Base-by-base conservation (phyloP, 345 rosid species). In the Citrus mangshanensis region DNA sequence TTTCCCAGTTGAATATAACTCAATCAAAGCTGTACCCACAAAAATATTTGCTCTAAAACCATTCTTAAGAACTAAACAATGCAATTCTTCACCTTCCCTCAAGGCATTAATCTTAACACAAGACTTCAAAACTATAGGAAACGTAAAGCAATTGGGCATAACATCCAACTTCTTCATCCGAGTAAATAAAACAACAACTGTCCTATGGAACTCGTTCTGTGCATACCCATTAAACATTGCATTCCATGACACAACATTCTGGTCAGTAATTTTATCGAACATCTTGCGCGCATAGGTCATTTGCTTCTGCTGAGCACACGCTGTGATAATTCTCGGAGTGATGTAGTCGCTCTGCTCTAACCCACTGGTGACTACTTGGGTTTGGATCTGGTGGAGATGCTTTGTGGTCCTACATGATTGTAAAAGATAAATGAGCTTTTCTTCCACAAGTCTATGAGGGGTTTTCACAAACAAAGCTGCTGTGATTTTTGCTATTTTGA, bases 61-160 rank as follows among this genome's bases (percentile, higher is more conserved):
- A 67, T 86, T 81, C 82, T 91, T 90, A 1, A 91, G 83, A 54
- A 87, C 93, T 54, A 82, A 80, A 78, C 91, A 86, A 13, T 93
- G 97, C 84, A 91, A 83, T 79, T 84, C 83, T 79, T 83, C 87
- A 22, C 98, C 97, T 78, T 89, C 93, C n/a, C 35, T 84, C 64
- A 87, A 77, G 34, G 87, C 92, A 60, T 79, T 67, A 35, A 80
- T 70, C 90, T 86, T 84, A 67, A 83, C 79, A 37, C 93, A 90
- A 63, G 93, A 89, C 86, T 88, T 93, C 21, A 95, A 84, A 56
- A 88, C 89, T 7, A 87, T 62, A 0, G 98, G 97, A 10, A 95
- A 86, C 72, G 93, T 93, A 81, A 86, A 95, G 85, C 92, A 84
- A 76, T 92, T 92, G n/a, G 95, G 93, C 82, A 37, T 61, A 21